Percentiles rank a stretch among this genome's conserved stretches.
Conservation (phyloP, 305 asterid species). For the Withania somnifera region DNA sequence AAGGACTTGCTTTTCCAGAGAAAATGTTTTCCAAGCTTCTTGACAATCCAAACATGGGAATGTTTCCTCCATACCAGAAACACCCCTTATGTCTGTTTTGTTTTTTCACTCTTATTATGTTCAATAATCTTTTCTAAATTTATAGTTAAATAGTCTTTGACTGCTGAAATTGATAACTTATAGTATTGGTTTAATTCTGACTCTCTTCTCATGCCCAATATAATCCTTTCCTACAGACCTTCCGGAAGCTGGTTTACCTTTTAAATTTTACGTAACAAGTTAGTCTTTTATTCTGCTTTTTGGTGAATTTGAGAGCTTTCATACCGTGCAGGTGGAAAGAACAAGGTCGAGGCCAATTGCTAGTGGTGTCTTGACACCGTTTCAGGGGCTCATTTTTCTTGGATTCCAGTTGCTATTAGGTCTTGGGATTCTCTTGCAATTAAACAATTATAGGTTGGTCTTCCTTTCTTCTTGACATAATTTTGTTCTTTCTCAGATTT, state of each 20-base stretch:
- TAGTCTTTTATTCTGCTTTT: neutral
- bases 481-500: neutral
- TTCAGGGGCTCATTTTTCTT: constrained; percentile 72
- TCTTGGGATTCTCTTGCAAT: constrained; percentile 74
- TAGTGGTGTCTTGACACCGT: constrained; percentile 70
- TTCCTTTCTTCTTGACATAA: neutral
- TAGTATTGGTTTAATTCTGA: neutral
- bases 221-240: neutral
- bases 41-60: no score
- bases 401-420: constrained; percentile 81
- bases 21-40: no score
- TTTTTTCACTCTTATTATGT: neutral
- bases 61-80: no score
- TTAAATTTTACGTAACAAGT: neutral
- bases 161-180: neutral
- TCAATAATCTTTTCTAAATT: neutral
- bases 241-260: neutral
- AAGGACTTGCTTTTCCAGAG: no score
- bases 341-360: constrained; percentile 84
- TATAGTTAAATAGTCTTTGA: neutral
- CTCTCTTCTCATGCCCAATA: neutral
- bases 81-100: neutral
- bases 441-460: constrained; percentile 66
- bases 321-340: constrained; percentile 70
- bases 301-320: constrained; percentile 29